Evolutionary conservation across 495 filamentous ascomycete species (phyloP), one percentile per base, ranked within the genome.

Genomic region (Annulohypoxylon maeteangense): DNA sequence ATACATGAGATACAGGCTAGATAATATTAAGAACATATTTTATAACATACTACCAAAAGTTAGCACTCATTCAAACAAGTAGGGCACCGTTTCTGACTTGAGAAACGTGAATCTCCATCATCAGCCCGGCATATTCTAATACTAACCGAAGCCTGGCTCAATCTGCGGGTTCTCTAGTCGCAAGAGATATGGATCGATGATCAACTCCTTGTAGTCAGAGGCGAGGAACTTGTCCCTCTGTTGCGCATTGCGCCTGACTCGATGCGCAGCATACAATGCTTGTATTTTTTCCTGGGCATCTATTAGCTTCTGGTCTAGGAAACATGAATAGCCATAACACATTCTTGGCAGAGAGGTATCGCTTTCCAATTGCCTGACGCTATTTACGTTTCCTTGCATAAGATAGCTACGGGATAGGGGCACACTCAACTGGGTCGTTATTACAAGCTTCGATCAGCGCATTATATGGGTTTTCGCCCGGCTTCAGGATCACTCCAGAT

Each of bases 391-490:
- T 16, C 7, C 34, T 14, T 42, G 3, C 20, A 29, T 27, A 32
- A 22, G 4, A 18, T 27, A 36, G 20, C 7, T 36, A 20, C 7
- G 14, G 29, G 1, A 32, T 7, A 60, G 55, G 38, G 60, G 66
- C 29, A 44, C 18, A 79, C 82, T 77, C 83, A 74, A 92, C 91
- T 69, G 88, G 81, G 66, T 88, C 78, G 61, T 89, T 80, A 16
- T 87, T 70, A 71, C 86, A 90, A 10, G 84, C 82, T 27, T 86
- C 75, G 59, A 98, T 89, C 38, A 97, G 79, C 11, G 89, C 86
- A 74, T 94, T 85, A 75, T 95, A 97, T 0, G 92, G 94, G 68
- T 94, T 97, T 54, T 84, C 79, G 45, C 80, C 82, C 0, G 80
- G 79, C 47, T 81, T 75, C 38, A 80, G 70, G 25, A 78, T 78